Evolutionary conservation across 768 basidiomycete species (phyloP).

Genomic region (Dacryopinax primogenitus): DNA sequence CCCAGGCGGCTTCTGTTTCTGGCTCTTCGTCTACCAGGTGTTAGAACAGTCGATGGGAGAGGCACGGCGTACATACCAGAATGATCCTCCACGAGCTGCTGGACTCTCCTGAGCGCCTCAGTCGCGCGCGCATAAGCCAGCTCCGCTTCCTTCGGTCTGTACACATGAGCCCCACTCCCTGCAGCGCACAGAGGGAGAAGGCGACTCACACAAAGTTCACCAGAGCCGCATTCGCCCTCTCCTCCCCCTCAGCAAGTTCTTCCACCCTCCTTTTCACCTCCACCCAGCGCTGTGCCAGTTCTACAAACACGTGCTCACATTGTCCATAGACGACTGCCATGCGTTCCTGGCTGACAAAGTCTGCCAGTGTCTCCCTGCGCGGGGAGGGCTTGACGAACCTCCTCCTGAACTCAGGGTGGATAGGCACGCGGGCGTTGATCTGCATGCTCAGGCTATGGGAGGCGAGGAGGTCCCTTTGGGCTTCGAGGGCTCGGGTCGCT

Average conservation of each 20-base stretch:
- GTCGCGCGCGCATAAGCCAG: not conserved
- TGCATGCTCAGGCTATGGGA: not conserved
- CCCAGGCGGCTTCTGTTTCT: constrained; percentile 17
- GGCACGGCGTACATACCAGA: not conserved
- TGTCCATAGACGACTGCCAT: constrained; percentile 25
- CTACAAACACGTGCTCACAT: constrained; percentile 19
- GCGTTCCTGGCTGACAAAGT: constrained; percentile 22
- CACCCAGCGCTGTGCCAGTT: constrained; percentile 12
- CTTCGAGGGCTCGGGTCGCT: not conserved
- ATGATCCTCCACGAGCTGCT: constrained; percentile 11
- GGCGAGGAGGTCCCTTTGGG: not conserved
- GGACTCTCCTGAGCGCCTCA: constrained; percentile 14
- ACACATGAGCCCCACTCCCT: no score
- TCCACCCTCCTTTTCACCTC: not conserved
- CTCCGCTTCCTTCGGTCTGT: not conserved
- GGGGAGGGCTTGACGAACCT: not conserved
- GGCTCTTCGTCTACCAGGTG: constrained; percentile 10
- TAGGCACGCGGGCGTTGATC: not conserved
- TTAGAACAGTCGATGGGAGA: not conserved
- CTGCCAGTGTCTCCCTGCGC: constrained; percentile 19
- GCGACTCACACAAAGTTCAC: constrained; percentile 4
- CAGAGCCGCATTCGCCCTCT: not conserved
- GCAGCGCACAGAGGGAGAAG: not conserved
- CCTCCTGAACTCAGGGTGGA: not conserved
- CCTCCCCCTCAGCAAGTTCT: constrained; percentile 3